These are phyloP conservation scores for Leishmania aethiopica DNA, from an alignment of 208 protist species.

Conservation along the genomic window DNA sequence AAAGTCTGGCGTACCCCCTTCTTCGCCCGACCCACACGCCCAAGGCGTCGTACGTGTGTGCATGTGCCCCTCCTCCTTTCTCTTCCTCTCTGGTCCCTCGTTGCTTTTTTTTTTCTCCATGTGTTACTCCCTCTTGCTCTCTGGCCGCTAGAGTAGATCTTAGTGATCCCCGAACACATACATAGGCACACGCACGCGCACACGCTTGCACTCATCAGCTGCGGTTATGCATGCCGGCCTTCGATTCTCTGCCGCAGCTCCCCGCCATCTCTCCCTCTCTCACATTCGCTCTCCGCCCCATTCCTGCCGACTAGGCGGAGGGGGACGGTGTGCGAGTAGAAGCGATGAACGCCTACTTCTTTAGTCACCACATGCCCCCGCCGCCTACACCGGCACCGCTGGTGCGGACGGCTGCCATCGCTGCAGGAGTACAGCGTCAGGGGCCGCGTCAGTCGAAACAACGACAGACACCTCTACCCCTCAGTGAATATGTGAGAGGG, in stretches of 20 bases:
- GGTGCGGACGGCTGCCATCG: not conserved
- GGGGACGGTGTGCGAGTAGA: not conserved
- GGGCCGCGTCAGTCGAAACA: not conserved
- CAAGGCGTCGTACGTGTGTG: not conserved
- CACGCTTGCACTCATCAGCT: not conserved
- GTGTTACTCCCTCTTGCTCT: not conserved
- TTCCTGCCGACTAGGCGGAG: not conserved
- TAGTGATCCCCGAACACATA: not conserved
- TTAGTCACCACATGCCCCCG: constrained; percentile 12
- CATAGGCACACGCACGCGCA: not conserved
- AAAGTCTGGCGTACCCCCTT: not conserved
- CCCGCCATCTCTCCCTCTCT: not conserved
- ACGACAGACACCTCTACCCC: not conserved
- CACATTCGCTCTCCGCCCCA: not conserved
- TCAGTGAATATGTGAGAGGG: not conserved
- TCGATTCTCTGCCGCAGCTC: not conserved
- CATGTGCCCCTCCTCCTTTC: not conserved
- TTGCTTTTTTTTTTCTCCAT: not conserved
- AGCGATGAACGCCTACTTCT: constrained; percentile 35
- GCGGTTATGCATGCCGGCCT: not conserved
- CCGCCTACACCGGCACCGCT: not conserved
- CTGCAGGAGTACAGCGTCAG: not conserved
- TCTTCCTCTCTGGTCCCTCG: constrained; percentile 2
- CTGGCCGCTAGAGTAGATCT: not conserved
- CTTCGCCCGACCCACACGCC: not conserved